Percentiles rank a stretch among this genome's conserved stretches.
Evolutionary conservation across 23 red algal species (phyloP).

Genomic region (Agarophyton chilense): DNA sequence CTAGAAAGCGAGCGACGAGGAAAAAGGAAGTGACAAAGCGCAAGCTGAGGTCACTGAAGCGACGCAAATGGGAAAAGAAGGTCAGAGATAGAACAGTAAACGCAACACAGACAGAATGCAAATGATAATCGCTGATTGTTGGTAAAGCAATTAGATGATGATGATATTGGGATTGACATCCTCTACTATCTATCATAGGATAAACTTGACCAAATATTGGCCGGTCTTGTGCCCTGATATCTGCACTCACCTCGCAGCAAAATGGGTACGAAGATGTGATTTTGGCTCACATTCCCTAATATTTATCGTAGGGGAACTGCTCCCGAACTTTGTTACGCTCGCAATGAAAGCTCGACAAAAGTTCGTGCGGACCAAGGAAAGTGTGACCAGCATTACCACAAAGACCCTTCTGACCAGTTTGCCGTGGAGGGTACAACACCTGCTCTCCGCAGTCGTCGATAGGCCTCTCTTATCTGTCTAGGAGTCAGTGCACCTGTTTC

Average conservation of each 20-base stretch:
- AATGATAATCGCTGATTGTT: background rate
- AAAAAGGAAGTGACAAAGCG: conserved; percentile 49
- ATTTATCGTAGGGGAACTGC: too few species aligned
- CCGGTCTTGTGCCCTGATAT: too few species aligned
- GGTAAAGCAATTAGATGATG: background rate
- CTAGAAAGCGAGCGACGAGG: background rate
- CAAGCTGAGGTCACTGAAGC: conserved; percentile 48
- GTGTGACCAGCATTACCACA: background rate
- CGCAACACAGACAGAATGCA: background rate
- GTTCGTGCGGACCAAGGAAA: background rate
- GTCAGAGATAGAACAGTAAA: background rate
- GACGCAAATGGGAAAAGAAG: conserved; percentile 55
- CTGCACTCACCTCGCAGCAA: too few species aligned
- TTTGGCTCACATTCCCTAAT: too few species aligned
- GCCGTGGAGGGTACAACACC: conserved; percentile 25
- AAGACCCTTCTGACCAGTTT: conserved; percentile 6
- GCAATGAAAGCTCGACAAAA: too few species aligned
- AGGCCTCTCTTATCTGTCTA: conserved; percentile 75
- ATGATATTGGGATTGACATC: too few species aligned
- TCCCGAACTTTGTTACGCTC: too few species aligned
- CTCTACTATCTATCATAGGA: too few species aligned
- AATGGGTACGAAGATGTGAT: too few species aligned
- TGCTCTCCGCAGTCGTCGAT: conserved; percentile 36
- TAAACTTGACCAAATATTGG: too few species aligned
- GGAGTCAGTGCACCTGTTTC: conserved; percentile 73